Evolutionary conservation across 495 filamentous ascomycete genomes (phyloP).

Genomic region (Tuber indicum): DNA sequence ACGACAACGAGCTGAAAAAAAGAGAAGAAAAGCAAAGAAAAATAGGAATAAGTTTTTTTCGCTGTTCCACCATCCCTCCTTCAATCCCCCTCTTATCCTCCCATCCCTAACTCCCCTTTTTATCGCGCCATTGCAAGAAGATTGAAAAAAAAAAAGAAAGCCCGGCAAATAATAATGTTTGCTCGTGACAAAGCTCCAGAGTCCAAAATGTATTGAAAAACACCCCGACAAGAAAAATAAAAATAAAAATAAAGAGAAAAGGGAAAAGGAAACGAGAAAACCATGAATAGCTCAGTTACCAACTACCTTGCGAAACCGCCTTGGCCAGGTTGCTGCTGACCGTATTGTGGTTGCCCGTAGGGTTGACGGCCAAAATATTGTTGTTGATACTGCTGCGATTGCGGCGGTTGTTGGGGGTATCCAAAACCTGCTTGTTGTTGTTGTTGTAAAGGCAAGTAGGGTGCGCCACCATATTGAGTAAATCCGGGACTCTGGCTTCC

Average conservation of each 20-base stretch:
- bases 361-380: constrained; percentile 31
- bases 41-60: constrained; percentile 3
- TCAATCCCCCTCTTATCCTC: not conserved
- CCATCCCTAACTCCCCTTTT: constrained; percentile 6
- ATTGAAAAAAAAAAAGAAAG: not conserved
- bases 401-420: constrained; percentile 44
- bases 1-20: constrained; percentile 3
- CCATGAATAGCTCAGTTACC: constrained; percentile 5
- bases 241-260: constrained; percentile 1
- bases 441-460: constrained; percentile 36
- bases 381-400: constrained; percentile 33
- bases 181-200: not conserved
- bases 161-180: not conserved
- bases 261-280: not conserved
- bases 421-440: constrained; percentile 41
- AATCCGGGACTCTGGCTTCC: constrained; percentile 11
- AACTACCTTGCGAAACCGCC: constrained; percentile 28
- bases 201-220: constrained; percentile 21
- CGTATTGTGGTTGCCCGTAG: constrained; percentile 35
- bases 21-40: not conserved
- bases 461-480: constrained; percentile 28
- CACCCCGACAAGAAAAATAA: constrained; percentile 13
- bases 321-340: constrained; percentile 19
- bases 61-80: not conserved
- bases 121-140: constrained; percentile 1